These are phyloP conservation scores for Cyberlindnera americana DNA, from an alignment of 805 yeast genomes.

Conservation along the genomic window DNA sequence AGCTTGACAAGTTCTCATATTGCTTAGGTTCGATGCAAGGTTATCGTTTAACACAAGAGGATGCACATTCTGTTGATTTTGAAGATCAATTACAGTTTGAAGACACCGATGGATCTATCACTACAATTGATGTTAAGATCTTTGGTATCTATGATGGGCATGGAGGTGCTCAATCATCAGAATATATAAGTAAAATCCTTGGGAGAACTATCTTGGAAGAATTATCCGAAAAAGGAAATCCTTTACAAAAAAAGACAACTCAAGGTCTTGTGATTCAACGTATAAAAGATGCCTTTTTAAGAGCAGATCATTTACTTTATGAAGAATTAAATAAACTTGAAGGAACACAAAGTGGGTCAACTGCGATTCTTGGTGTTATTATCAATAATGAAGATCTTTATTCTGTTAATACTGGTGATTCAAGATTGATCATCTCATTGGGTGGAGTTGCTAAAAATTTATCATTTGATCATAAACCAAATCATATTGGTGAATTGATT, in stretches of 20 bases:
- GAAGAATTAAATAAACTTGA: conserved; percentile 24
- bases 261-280: conserved; percentile 35
- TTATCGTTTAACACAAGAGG: conserved; percentile 71
- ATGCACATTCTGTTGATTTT: conserved; percentile 58
- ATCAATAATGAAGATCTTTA: conserved; percentile 43
- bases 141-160: conserved; percentile 83
- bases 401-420: conserved; percentile 75
- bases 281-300: conserved; percentile 42
- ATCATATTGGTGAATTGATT: conserved; percentile 88
- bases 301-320: conserved; percentile 43
- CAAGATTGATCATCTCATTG: conserved; percentile 54
- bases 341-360: conserved; percentile 42
- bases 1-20: conserved; percentile 40
- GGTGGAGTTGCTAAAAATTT: conserved; percentile 54
- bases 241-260: conserved; percentile 21
- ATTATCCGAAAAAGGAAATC: conserved; percentile 6
- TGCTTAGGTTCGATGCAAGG: conserved; percentile 78
- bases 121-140: conserved; percentile 34
- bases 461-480: conserved; percentile 88
- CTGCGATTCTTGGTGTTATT: conserved; percentile 45
- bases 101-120: conserved; percentile 19
- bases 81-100: conserved; percentile 33
- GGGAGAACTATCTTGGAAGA: conserved; percentile 21
- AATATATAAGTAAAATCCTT: conserved; percentile 40
- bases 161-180: conserved; percentile 66